A percentile compares a stretch with the other conserved stretches of the same genome.
Evolutionary conservation across 2,329 filamentous ascomycete species (phyloP).

Genomic region (Neodidymelliopsis sp.): DNA sequence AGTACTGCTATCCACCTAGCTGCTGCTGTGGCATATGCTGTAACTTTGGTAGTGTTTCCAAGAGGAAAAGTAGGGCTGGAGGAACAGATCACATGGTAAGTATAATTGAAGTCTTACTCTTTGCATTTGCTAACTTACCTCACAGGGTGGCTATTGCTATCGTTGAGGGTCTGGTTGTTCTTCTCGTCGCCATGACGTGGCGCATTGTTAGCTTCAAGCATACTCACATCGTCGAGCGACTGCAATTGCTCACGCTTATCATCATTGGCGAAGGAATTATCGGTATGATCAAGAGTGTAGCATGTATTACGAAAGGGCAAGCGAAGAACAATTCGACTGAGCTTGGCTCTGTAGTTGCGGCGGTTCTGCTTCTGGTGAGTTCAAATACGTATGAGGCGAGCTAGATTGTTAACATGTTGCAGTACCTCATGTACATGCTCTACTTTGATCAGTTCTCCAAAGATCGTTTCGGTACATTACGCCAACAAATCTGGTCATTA

Average conservation of each 20-base stretch:
- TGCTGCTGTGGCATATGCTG: constrained; percentile 23
- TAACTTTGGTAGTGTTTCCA: constrained; percentile 24
- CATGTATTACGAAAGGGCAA: constrained; percentile 33
- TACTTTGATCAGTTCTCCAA: constrained; percentile 63
- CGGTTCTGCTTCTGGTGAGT: constrained; percentile 26
- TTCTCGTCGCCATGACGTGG: constrained; percentile 47
- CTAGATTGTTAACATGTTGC: neutral
- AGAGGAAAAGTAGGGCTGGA: constrained; percentile 16
- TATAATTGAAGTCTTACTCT: neutral
- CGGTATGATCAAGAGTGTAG: constrained; percentile 55
- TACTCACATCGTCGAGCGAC: constrained; percentile 66
- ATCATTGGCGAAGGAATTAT: constrained; percentile 70
- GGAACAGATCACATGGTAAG: constrained; percentile 31
- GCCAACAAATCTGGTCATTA: constrained; percentile 64
- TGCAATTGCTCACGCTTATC: constrained; percentile 68
- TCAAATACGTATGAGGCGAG: neutral
- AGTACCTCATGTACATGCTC: constrained; percentile 65
- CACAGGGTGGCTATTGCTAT: constrained; percentile 30
- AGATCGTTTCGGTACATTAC: constrained; percentile 56
- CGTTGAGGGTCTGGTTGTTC: constrained; percentile 29
- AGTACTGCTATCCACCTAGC: constrained; percentile 24
- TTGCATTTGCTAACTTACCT: constrained; percentile 1
- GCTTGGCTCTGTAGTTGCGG: constrained; percentile 30
- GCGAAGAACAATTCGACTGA: constrained; percentile 27
- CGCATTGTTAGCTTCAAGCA: constrained; percentile 64